Conservation (phyloP, 1,284 basidiomycete genomes). For the Tremellales sp. region DNA sequence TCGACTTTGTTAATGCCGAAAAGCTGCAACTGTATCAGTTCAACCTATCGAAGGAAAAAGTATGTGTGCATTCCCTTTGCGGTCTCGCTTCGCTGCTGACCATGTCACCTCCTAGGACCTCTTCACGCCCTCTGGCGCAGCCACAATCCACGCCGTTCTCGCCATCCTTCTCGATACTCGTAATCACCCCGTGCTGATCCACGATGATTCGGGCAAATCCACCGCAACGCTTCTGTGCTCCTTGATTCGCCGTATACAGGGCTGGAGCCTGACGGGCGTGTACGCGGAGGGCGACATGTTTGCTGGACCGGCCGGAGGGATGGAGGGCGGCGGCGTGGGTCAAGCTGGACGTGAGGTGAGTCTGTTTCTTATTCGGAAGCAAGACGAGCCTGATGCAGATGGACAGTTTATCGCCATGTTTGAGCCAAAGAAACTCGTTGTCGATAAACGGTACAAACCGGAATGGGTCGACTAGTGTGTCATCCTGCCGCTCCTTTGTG, state of each 20-base stretch:
- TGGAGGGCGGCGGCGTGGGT: slow-evolving; percentile 43
- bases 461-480: slow-evolving; percentile 26
- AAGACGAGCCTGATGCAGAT: neutral
- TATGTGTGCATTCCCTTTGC: neutral
- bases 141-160: slow-evolving; percentile 20
- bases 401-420: slow-evolving; percentile 45
- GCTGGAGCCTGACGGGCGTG: slow-evolving; percentile 41
- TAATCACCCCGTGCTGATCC: slow-evolving; percentile 42
- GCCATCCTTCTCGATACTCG: slow-evolving; percentile 33
- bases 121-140: slow-evolving; percentile 20
- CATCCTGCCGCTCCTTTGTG: neutral
- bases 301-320: slow-evolving; percentile 45
- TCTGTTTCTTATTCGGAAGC: too few species aligned
- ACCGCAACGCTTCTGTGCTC: slow-evolving; percentile 36
- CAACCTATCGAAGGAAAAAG: slow-evolving; percentile 36
- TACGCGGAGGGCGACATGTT: slow-evolving; percentile 47
- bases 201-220: slow-evolving; percentile 46
- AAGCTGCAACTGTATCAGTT: slow-evolving; percentile 28
- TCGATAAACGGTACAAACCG: slow-evolving; percentile 25
- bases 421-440: slow-evolving; percentile 30
- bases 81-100: neutral
- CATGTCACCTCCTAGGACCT: slow-evolving; percentile 13
- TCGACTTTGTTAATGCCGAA: slow-evolving; percentile 32
- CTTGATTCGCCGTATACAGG: slow-evolving; percentile 37
- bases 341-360: slow-evolving; percentile 40